phyloP scores from a whole-genome alignment of 2,329 filamentous ascomycete genomes.

The Colletotrichum sp. region DNA sequence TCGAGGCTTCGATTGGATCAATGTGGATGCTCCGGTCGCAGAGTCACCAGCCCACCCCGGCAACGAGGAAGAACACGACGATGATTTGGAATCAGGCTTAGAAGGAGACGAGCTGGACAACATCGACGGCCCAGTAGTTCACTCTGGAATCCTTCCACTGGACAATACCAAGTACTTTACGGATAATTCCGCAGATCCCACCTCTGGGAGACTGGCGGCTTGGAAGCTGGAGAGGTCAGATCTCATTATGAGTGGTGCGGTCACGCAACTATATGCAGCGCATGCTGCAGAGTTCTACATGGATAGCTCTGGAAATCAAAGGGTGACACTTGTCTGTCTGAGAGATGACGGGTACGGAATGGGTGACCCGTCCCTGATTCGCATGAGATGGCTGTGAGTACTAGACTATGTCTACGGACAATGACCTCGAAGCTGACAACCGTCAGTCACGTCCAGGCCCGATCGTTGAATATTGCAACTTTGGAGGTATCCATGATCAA shows the following conservation, averaged over 20 bases:
- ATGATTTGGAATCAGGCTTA: not conserved
- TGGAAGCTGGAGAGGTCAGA: not conserved
- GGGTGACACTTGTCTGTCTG: not conserved
- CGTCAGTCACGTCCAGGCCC: not conserved
- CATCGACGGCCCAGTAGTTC: not conserved
- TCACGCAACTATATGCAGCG: not conserved
- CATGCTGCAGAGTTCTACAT: conserved; percentile 3
- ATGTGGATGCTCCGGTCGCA: not conserved
- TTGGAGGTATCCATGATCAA: not conserved
- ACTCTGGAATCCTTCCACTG: not conserved
- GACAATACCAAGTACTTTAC: not conserved
- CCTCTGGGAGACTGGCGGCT: not conserved
- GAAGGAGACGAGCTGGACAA: not conserved
- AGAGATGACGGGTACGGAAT: not conserved
- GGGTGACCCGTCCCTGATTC: not conserved
- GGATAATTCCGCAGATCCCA: not conserved
- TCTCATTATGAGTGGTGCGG: not conserved
- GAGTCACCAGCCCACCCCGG: not conserved
- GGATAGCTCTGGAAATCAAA: not conserved
- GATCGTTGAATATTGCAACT: not conserved
- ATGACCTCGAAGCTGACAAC: not conserved
- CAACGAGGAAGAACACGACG: not conserved
- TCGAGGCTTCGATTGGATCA: not conserved
- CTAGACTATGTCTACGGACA: not conserved
- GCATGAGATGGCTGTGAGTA: not conserved